These are phyloP conservation scores for Pythium brassicae DNA, from an alignment of 352 stramenopile species.

Conservation along the genomic window DNA sequence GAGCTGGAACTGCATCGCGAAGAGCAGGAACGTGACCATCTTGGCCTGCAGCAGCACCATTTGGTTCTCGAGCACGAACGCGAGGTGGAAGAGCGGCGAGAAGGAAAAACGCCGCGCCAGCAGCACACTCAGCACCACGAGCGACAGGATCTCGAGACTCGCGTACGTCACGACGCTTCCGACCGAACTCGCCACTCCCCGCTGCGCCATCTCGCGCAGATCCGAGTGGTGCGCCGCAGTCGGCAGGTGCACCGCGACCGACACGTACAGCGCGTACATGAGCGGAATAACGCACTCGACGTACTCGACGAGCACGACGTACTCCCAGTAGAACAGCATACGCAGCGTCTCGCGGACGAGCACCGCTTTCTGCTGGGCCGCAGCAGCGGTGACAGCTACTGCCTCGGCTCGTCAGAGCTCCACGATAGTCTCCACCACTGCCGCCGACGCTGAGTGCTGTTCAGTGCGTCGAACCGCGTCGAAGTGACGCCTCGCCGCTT, in stretches of 20 bases:
- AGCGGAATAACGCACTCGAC: conserved; percentile 16
- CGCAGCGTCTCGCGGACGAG: conserved; percentile 3
- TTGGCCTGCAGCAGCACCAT: conserved; percentile 27
- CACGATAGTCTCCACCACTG: background rate
- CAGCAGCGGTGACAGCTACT: too few relatives aligned
- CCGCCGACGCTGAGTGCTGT: background rate
- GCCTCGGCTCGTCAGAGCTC: background rate
- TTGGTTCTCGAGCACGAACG: conserved; percentile 44
- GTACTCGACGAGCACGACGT: conserved; percentile 21
- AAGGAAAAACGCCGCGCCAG: conserved; percentile 7
- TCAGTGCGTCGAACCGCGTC: background rate
- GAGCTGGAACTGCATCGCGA: conserved; percentile 5
- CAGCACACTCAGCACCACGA: conserved; percentile 4
- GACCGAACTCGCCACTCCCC: background rate
- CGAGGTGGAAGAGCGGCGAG: conserved; percentile 32
- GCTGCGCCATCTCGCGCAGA: background rate
- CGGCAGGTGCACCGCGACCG: background rate
- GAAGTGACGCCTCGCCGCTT: background rate
- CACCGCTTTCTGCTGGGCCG: background rate
- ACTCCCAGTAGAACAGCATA: conserved; percentile 18
- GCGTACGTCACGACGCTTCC: conserved; percentile 11
- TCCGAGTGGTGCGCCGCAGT: conserved; percentile 11
- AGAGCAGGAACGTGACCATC: conserved; percentile 30
- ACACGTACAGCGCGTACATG: conserved; percentile 11
- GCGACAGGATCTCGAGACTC: conserved; percentile 11